These are phyloP conservation scores for Trichosporon sp. DNA, from an alignment of 1,284 basidiomycete genomes.

Conservation along the genomic window DNA sequence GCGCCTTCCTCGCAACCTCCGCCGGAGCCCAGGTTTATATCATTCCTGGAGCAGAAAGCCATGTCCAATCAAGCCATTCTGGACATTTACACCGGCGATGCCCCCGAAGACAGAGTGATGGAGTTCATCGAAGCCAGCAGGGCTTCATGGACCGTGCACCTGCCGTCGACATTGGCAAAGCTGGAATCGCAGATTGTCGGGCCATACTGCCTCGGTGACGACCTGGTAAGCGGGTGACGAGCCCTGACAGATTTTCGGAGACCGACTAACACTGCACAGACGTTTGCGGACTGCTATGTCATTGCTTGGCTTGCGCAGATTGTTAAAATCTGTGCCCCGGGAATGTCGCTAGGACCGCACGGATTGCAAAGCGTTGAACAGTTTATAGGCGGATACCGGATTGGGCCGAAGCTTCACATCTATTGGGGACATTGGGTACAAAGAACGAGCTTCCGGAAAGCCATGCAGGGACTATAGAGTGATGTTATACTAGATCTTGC, in stretches of 20 bases:
- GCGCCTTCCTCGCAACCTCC: background rate
- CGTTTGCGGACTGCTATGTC: conserved; percentile 72
- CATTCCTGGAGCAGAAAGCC: conserved; percentile 48
- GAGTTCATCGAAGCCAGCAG: conserved; percentile 45
- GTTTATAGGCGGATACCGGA: conserved; percentile 29
- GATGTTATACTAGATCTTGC: too few relatives aligned
- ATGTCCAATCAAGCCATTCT: conserved; percentile 42
- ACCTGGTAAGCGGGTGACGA: conserved; percentile 35
- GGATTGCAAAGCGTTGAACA: conserved; percentile 38
- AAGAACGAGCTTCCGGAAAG: conserved; percentile 56
- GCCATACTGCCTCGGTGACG: conserved; percentile 63
- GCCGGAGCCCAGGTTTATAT: conserved; percentile 20
- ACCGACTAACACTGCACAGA: conserved; percentile 46
- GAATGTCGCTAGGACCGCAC: conserved; percentile 50
- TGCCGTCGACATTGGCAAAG: conserved; percentile 51
- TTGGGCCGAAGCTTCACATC: conserved; percentile 39
- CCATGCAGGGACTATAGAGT: background rate
- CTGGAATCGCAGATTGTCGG: conserved; percentile 62
- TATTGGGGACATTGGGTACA: conserved; percentile 64
- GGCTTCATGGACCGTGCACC: conserved; percentile 50
- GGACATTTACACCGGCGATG: conserved; percentile 41
- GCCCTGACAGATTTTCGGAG: background rate
- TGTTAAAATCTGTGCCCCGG: conserved; percentile 50
- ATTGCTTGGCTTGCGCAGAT: conserved; percentile 68
- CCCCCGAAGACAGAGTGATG: conserved; percentile 29